A percentile compares a stretch with the other conserved stretches of the same genome.
These are phyloP conservation scores for Echinosophora koreensis DNA, from an alignment of 306 rosid genomes.

Conservation along the genomic window DNA sequence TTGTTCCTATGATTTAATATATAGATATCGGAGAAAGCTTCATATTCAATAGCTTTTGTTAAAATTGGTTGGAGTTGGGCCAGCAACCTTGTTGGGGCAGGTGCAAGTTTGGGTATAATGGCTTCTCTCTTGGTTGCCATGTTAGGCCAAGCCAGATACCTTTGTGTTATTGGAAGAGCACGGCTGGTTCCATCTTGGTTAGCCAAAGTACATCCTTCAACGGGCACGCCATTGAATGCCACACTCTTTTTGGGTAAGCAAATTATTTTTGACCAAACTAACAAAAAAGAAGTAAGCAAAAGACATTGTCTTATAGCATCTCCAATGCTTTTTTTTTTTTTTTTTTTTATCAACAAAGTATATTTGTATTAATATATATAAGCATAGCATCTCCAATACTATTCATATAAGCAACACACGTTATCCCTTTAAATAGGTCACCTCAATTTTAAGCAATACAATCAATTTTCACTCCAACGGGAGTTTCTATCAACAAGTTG, in stretches of 20 bases:
- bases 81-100: slow-evolving; percentile 84
- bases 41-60: slow-evolving; percentile 76
- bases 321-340: too few relatives aligned
- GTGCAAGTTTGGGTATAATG: slow-evolving; percentile 75
- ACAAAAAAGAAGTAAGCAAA: too few relatives aligned
- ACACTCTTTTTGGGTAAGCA: slow-evolving; percentile 74
- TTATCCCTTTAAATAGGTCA: too few relatives aligned
- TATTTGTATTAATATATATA: too few relatives aligned
- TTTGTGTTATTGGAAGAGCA: slow-evolving; percentile 93
- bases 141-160: slow-evolving; percentile 97
- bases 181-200: slow-evolving; percentile 85
- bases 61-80: slow-evolving; percentile 90
- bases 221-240: slow-evolving; percentile 91
- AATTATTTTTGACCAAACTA: too few relatives aligned
- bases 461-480: too few relatives aligned
- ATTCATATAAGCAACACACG: too few relatives aligned
- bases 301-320: too few relatives aligned
- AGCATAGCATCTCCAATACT: too few relatives aligned
- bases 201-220: slow-evolving; percentile 89
- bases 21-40: slow-evolving; percentile 68
- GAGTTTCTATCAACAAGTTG: too few relatives aligned
- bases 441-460: too few relatives aligned
- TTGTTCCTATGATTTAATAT: not conserved
- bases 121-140: slow-evolving; percentile 92
- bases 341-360: too few relatives aligned